phyloP scores from a whole-genome alignment of 2,329 filamentous ascomycete species.

The Cytospora mali region DNA sequence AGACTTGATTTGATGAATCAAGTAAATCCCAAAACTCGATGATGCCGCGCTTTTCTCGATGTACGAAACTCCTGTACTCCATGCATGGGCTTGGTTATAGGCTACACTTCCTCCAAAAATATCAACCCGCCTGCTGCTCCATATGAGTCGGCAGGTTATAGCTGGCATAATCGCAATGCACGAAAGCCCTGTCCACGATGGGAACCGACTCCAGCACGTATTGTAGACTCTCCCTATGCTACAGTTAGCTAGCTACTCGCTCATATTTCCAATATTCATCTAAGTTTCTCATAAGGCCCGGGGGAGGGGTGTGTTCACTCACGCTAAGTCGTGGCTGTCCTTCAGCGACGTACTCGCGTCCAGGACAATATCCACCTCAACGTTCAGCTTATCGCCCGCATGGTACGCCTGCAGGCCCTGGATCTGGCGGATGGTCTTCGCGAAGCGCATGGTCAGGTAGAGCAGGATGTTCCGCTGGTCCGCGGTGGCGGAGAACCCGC shows the following conservation, averaged over 20 bases:
- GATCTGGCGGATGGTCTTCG: constrained; percentile 82
- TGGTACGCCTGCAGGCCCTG: constrained; percentile 86
- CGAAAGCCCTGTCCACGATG: constrained; percentile 73
- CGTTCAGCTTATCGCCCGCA: constrained; percentile 81
- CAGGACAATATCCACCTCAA: constrained; percentile 80
- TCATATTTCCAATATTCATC: too few species aligned
- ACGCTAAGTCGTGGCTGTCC: constrained; percentile 77
- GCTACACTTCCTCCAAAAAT: not conserved
- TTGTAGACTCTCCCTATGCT: constrained; percentile 68
- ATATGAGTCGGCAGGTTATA: constrained; percentile 66
- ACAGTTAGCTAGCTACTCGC: not conserved
- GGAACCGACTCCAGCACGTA: constrained; percentile 85
- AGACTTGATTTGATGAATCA: too few species aligned
- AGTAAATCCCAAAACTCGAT: too few species aligned
- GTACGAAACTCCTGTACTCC: constrained; percentile 16
- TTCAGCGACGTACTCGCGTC: constrained; percentile 74
- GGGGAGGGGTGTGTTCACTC: constrained; percentile 13
- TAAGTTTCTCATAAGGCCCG: constrained; percentile 2
- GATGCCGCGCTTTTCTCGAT: constrained; percentile 15
- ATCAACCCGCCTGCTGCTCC: constrained; percentile 42
- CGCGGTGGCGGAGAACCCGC: constrained; percentile 75
- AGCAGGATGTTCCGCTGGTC: constrained; percentile 84
- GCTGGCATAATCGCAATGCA: constrained; percentile 66
- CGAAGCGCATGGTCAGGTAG: constrained; percentile 93
- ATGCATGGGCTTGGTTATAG: not conserved